Conservation (phyloP, 2,329 filamentous ascomycete species). For the Mycosphaerella arachidis region DNA sequence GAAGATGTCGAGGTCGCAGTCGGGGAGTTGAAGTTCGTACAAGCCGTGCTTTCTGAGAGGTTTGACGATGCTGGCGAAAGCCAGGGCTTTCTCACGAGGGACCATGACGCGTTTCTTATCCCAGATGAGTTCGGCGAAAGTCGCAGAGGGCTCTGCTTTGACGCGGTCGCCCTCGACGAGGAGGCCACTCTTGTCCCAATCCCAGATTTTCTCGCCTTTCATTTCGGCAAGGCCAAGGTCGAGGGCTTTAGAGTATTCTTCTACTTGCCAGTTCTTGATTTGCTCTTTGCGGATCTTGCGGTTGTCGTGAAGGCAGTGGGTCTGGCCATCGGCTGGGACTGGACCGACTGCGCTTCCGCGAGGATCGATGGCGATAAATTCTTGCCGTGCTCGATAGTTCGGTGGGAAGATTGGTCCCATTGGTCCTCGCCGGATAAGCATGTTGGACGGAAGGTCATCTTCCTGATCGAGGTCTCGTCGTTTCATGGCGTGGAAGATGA, state of each 20-base stretch:
- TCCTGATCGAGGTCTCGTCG: conserved; percentile 12
- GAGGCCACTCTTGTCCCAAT: conserved; percentile 29
- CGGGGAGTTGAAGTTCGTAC: conserved; percentile 33
- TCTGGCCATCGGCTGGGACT: conserved; percentile 22
- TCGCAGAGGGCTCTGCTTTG: conserved; percentile 26
- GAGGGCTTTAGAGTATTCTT: conserved; percentile 29
- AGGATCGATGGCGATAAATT: conserved; percentile 24
- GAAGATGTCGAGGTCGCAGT: conserved; percentile 31
- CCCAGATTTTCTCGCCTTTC: conserved; percentile 34
- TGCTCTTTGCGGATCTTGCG: conserved; percentile 26
- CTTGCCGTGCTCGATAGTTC: background rate
- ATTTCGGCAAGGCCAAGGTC: conserved; percentile 31
- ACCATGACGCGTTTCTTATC: conserved; percentile 34
- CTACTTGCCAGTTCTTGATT: conserved; percentile 32
- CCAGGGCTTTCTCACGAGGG: conserved; percentile 27
- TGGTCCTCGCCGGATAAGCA: background rate
- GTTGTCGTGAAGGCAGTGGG: conserved; percentile 31
- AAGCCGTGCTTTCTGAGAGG: conserved; percentile 29
- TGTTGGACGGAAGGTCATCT: background rate
- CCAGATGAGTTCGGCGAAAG: conserved; percentile 38
- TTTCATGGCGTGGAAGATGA: conserved; percentile 33
- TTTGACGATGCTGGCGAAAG: conserved; percentile 30
- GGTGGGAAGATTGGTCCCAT: background rate
- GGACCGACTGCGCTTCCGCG: conserved; percentile 13
- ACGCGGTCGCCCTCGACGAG: conserved; percentile 31